Base-by-base conservation (phyloP, 2,329 filamentous ascomycete genomes). In the Metarhizium rileyi region DNA sequence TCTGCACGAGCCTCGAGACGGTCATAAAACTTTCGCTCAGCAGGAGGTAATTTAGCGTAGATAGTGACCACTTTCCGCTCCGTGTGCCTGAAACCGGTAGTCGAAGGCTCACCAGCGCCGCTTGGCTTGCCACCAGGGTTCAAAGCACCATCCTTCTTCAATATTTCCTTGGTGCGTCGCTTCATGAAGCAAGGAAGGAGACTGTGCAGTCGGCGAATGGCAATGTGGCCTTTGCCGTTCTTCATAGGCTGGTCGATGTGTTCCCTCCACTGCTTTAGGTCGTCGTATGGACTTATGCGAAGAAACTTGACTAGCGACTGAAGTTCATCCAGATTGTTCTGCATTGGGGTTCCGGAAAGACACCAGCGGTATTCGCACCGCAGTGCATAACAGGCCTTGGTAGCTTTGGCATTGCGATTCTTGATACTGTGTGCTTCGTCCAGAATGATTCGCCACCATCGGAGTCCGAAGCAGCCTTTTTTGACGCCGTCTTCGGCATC, bases 361-460 rank as follows among this genome's bases (percentile, higher is more conserved):
- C 93, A 97, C 93, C 93, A 98, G 53, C 93, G 79, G 61, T 95
- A 97, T 64, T 93, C 86, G 20, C 88, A 84, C 27, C 84, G 76
- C 28, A 98, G 70, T 2, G 87, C 87, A 63, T 84, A 98, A 56
- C 87, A 93, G 2, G 93, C 90, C 64, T 95, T 90, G 1, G 91
- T 95, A 38, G 88, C 84, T 69, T 98, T 98, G 22, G 93, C 90
- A 57, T 94, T 95, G 55, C 91, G 84, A 63, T 98, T 98, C 71
- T 98, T 98, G 77, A 98, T 96, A 2, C 87, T 95, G 66, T 98
- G 93, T 1, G 93, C 93, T 70, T 98, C 93, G 55, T 98, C 93
- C 2, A 98, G 77, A 55, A 98, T 91, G 53, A 96, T 80, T 47
- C 93, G 86, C 71, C 93, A 97, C 93, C 93, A 98, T 60, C 91